Percentiles rank a stretch among this genome's conserved stretches.
Conservation (phyloP, 1,284 basidiomycete genomes). For the Cerrena zonata region DNA sequence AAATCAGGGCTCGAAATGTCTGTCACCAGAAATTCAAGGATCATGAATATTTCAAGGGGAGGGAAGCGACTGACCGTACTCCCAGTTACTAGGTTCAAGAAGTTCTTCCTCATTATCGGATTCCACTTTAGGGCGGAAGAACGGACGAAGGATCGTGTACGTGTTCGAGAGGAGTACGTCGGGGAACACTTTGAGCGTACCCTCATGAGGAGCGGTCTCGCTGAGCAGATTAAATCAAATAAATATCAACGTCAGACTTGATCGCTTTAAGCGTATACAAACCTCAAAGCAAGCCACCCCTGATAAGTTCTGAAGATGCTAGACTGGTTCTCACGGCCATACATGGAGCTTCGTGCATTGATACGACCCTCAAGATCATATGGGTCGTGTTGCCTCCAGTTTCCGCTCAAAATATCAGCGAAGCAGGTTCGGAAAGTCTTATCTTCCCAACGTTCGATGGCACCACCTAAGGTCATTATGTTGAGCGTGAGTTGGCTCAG, state of each 20-base stretch:
- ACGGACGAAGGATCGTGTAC: constrained; percentile 78
- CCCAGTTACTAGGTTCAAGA: constrained; percentile 65
- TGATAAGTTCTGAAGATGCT: constrained; percentile 79
- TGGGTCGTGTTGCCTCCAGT: constrained; percentile 69
- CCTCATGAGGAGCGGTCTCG: constrained; percentile 68
- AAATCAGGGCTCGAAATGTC: constrained; percentile 54
- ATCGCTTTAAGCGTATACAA: constrained; percentile 1
- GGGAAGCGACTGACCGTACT: constrained; percentile 45
- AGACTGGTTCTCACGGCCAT: constrained; percentile 54
- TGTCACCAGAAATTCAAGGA: constrained; percentile 21
- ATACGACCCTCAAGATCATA: constrained; percentile 62
- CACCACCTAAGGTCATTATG: constrained; percentile 45
- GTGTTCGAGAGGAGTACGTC: constrained; percentile 69
- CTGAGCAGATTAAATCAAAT: constrained; percentile 26
- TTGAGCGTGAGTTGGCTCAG: background rate
- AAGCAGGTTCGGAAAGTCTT: constrained; percentile 62
- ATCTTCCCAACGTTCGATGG: constrained; percentile 85
- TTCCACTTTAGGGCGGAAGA: constrained; percentile 55
- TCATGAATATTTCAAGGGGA: constrained; percentile 1
- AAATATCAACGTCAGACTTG: background rate
- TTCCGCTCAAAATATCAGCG: constrained; percentile 57
- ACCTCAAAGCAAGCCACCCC: constrained; percentile 70
- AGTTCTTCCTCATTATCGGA: constrained; percentile 34
- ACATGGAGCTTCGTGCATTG: constrained; percentile 55
- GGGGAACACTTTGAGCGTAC: constrained; percentile 78